Percentiles rank a stretch among this genome's conserved stretches.
These are phyloP conservation scores for Parasitella parasitica DNA, from an alignment of 371 early-diverging fungal species.

Conservation along the genomic window DNA sequence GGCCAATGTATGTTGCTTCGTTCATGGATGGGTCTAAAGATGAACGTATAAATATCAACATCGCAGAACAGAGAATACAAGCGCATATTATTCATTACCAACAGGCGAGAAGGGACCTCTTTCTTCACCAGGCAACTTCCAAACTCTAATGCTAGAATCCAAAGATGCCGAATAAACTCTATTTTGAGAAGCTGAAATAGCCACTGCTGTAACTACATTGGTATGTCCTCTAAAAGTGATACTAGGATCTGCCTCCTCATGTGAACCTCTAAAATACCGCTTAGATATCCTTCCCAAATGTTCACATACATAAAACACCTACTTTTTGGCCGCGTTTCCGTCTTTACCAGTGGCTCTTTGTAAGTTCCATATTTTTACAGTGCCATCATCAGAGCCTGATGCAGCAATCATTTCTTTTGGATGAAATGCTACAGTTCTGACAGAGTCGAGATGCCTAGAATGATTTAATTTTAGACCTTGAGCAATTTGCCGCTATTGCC, in stretches of 20 bases:
- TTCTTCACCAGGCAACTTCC: conserved; percentile 67
- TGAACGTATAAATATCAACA: neutral
- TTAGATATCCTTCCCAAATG: neutral
- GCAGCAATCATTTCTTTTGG: conserved; percentile 60
- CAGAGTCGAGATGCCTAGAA: conserved; percentile 78
- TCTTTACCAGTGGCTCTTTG: conserved; percentile 41
- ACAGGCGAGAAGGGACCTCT: conserved; percentile 55
- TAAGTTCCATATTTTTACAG: conserved; percentile 79
- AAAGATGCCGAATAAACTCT: conserved; percentile 71
- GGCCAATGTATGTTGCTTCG: conserved; percentile 69
- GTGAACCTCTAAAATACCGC: conserved; percentile 13
- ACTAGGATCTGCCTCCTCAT: conserved; percentile 68
- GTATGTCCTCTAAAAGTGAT: conserved; percentile 84
- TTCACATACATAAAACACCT: neutral
- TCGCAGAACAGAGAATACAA: neutral
- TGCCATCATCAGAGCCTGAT: conserved; percentile 84
- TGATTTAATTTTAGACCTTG: neutral
- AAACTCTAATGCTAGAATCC: conserved; percentile 76
- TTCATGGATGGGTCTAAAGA: conserved; percentile 55
- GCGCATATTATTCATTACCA: conserved; percentile 35
- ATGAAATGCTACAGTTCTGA: conserved; percentile 74
- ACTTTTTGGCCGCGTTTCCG: conserved; percentile 40
- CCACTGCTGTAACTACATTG: conserved; percentile 66
- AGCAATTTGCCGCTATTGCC: neutral
- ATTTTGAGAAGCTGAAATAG: conserved; percentile 60